Evolutionary conservation across 169 alveolate species (phyloP).

Genomic region (Blepharisma undulans): DNA sequence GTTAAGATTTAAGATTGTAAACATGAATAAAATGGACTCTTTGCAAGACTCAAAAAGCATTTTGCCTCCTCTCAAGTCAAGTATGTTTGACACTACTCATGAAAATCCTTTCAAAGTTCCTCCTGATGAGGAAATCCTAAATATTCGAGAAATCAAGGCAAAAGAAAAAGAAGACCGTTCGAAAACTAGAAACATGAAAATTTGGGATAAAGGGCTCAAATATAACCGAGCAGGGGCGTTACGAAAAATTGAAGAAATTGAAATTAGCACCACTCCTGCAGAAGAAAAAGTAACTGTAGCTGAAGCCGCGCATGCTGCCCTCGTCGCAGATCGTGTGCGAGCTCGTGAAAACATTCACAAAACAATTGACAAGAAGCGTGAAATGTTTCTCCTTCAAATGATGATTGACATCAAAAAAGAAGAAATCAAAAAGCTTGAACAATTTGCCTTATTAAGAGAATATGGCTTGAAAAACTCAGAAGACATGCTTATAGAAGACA

Average conservation of each 20-base stretch:
- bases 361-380: slow-evolving; percentile 79
- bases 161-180: slow-evolving; percentile 41
- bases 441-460: slow-evolving; percentile 64
- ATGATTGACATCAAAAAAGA: slow-evolving; percentile 68
- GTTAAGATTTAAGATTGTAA: neutral
- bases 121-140: slow-evolving; percentile 55
- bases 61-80: slow-evolving; percentile 24
- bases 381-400: slow-evolving; percentile 76
- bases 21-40: neutral
- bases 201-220: slow-evolving; percentile 59
- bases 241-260: slow-evolving; percentile 45
- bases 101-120: slow-evolving; percentile 65
- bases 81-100: slow-evolving; percentile 18
- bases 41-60: neutral
- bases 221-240: slow-evolving; percentile 48
- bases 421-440: slow-evolving; percentile 68
- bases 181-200: slow-evolving; percentile 25
- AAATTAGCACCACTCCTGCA: slow-evolving; percentile 13
- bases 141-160: neutral
- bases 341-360: slow-evolving; percentile 69
- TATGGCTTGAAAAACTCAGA: slow-evolving; percentile 75
- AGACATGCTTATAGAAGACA: slow-evolving; percentile 74
- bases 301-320: slow-evolving; percentile 60
- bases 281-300: slow-evolving; percentile 60
- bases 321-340: slow-evolving; percentile 62